phyloP scores from a whole-genome alignment of 129 eudicot genomes.

The Deinandra increscens region DNA sequence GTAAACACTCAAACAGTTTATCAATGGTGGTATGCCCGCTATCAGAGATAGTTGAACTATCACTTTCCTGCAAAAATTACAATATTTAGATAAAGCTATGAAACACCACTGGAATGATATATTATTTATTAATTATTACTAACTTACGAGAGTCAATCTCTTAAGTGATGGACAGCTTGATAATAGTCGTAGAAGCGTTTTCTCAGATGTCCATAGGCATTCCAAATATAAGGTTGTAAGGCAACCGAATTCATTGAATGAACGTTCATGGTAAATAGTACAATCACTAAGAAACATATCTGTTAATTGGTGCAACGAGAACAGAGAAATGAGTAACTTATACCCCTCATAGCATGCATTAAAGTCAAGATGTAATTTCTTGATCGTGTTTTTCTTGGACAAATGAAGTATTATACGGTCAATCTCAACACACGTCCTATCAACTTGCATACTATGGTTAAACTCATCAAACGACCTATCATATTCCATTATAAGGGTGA shows the following conservation, averaged over 20 bases:
- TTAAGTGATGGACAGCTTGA: conserved; percentile 14
- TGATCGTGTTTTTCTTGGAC: conserved; percentile 12
- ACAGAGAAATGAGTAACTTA: conserved; percentile 3
- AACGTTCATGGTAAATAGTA: neutral
- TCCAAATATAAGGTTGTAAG: conserved; percentile 12
- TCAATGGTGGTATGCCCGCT: neutral
- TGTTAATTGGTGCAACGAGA: conserved; percentile 10
- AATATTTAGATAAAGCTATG: neutral
- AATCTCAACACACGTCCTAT: conserved; percentile 7
- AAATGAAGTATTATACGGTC: conserved; percentile 16
- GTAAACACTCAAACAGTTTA: conserved; percentile 11
- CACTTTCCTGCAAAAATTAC: conserved; percentile 2
- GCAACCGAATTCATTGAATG: conserved; percentile 18
- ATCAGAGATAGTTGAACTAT: neutral
- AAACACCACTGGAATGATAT: neutral
- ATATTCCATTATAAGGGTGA: too few relatives aligned
- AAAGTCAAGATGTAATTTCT: conserved; percentile 20
- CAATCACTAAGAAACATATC: neutral
- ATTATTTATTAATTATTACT: neutral
- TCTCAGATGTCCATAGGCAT: neutral
- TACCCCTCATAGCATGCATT: neutral
- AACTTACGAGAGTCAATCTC: conserved; percentile 6
- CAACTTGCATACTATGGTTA: too few relatives aligned
- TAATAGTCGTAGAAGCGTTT: conserved; percentile 10
- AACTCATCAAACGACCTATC: too few relatives aligned